Conservation (phyloP, 192 early-diverging fungal species). For the Podila epigama region DNA sequence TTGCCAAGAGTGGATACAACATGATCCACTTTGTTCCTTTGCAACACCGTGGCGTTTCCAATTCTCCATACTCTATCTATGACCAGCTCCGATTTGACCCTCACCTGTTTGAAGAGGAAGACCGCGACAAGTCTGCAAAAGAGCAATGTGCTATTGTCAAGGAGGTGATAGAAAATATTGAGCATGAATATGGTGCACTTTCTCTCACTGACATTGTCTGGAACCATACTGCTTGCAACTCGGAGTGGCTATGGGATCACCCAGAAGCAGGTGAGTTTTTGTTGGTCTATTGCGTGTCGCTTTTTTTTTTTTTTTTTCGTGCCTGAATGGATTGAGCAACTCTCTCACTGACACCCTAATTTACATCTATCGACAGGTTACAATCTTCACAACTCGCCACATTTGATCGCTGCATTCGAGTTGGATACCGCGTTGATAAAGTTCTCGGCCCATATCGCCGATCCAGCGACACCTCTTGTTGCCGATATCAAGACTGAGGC, state of each 20-base stretch:
- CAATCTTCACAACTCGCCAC: slow-evolving; percentile 93
- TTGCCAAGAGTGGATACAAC: slow-evolving; percentile 89
- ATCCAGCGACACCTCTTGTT: slow-evolving; percentile 50
- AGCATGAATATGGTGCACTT: slow-evolving; percentile 74
- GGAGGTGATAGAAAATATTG: slow-evolving; percentile 60
- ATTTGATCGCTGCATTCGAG: slow-evolving; percentile 91
- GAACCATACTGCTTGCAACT: slow-evolving; percentile 97
- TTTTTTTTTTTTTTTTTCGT: too few species aligned
- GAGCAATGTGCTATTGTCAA: slow-evolving; percentile 71
- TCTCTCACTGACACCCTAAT: too few species aligned
- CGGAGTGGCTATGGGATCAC: slow-evolving; percentile 93
- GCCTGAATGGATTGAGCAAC: too few species aligned
- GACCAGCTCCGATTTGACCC: slow-evolving; percentile 92
- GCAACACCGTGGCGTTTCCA: slow-evolving; percentile 87
- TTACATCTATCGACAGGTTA: slow-evolving; percentile 74
- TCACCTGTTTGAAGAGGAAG: slow-evolving; percentile 78
- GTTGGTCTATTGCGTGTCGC: not conserved
- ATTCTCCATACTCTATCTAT: slow-evolving; percentile 98
- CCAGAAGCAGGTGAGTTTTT: slow-evolving; percentile 83
- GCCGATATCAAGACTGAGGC: slow-evolving; percentile 66
- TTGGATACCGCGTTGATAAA: slow-evolving; percentile 86
- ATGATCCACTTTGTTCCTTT: slow-evolving; percentile 98
- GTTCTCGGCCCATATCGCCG: slow-evolving; percentile 68
- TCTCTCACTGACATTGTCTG: slow-evolving; percentile 94
- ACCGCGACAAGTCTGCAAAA: slow-evolving; percentile 56